Base-by-base conservation (phyloP, 73 alveolate species). In the Loxodes magnus region DNA sequence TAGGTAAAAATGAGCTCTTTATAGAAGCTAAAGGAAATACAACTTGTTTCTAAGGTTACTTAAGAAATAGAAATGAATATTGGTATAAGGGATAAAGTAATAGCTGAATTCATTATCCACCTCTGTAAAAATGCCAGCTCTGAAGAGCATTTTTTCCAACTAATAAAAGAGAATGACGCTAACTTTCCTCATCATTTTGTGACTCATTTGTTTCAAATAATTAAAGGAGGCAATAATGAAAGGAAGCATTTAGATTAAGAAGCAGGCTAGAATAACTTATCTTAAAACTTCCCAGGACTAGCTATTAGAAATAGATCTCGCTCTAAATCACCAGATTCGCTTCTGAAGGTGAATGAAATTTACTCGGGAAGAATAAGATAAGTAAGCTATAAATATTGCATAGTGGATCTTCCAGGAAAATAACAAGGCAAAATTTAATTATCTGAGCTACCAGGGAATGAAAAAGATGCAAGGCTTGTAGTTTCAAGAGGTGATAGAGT, bases 91-190 rank as follows among this genome's bases (percentile, higher is more conserved):
- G 73, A 61, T 50, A 62, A 69, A 51, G 72, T 31, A 15, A 24
- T 69, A 27, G 90, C 85, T 9, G 96, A 80, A 46, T 84, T 57
- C 61, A 34, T 77, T 35, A 56, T 84, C 3, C 78, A 80, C 33
- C 54, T 79, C 43, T 82, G 74, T 23, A 72, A 51, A 21, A 24
- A 66, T 24, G 56, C 82, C n/a, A 58, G 29, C 15, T 56, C 42
- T 33, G 67, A 49, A 5, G 51, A 63, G 22, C 62, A 72, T 19
- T 77, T 67, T 43, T 43, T 34, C 37, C 14, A 50, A 28, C 26
- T 44, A 22, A 29, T 71, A 15, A 46, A 37, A 15, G 73, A 64
- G 39, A 41, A 41, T 51, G 82, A 51, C 15, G 76, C 74, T 3
- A 77, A 71, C 4, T 51, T 61, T 30, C 44, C 69, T 7, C 63